Percentiles rank a stretch among this genome's conserved stretches.
These are phyloP conservation scores for Kickxella alabastrina DNA, from an alignment of 192 early-diverging fungal genomes.

Conservation along the genomic window DNA sequence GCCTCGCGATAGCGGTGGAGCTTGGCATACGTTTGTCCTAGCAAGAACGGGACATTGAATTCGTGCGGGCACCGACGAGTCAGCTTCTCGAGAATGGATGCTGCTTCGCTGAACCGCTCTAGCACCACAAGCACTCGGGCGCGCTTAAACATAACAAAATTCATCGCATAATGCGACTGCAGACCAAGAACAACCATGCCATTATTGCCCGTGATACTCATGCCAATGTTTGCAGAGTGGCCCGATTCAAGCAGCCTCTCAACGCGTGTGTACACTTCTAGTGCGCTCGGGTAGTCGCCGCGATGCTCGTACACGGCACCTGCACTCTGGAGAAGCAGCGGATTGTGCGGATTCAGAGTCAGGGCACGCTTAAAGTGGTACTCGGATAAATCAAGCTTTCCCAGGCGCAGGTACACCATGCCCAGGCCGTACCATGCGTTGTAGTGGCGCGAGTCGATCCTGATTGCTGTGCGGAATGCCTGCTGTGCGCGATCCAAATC, in stretches of 20 bases:
- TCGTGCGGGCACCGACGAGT: slow-evolving; percentile 50
- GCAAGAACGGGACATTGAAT: slow-evolving; percentile 50
- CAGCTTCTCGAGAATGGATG: slow-evolving; percentile 60
- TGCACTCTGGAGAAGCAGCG: slow-evolving; percentile 65
- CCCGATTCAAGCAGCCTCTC: slow-evolving; percentile 46
- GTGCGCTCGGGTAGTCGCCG: slow-evolving; percentile 54
- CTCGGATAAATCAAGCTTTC: slow-evolving; percentile 69
- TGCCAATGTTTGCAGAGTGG: neutral
- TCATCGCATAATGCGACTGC: slow-evolving; percentile 32
- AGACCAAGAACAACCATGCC: slow-evolving; percentile 10
- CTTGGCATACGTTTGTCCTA: slow-evolving; percentile 48
- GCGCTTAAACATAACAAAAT: slow-evolving; percentile 63
- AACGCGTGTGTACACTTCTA: slow-evolving; percentile 60
- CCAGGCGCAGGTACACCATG: slow-evolving; percentile 63
- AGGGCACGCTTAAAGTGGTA: slow-evolving; percentile 70
- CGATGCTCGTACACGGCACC: slow-evolving; percentile 69
- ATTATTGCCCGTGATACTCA: neutral
- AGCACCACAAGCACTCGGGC: slow-evolving; percentile 62
- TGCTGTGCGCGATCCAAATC: slow-evolving; percentile 71
- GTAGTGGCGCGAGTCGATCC: slow-evolving; percentile 72
- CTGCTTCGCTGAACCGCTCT: slow-evolving; percentile 59
- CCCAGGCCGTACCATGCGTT: slow-evolving; percentile 88
- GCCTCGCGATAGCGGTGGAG: slow-evolving; percentile 45
- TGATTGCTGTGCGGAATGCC: slow-evolving; percentile 68
- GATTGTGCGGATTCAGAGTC: slow-evolving; percentile 67